Percentiles rank a stretch among this genome's conserved stretches.
Conservation (phyloP, 1,284 basidiomycete species). For the Marasmius fiardii region DNA sequence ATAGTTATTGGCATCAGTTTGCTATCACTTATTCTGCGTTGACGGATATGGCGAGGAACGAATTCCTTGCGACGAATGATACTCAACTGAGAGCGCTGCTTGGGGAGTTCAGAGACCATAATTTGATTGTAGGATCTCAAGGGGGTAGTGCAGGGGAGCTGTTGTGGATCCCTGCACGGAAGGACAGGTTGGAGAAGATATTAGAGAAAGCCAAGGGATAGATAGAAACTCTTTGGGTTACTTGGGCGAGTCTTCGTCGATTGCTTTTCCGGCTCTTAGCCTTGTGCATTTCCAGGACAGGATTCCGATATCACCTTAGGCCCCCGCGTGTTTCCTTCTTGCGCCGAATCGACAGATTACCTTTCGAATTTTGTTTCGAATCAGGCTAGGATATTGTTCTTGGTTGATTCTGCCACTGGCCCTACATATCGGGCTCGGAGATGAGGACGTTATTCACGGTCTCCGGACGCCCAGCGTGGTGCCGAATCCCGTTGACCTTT, state of each 20-base stretch:
- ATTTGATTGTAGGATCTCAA: slow-evolving; percentile 60
- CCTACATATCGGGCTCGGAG: too few species aligned
- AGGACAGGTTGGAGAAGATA: slow-evolving; percentile 54
- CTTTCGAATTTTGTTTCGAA: too few species aligned
- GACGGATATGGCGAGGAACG: slow-evolving; percentile 65
- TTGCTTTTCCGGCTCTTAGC: background rate
- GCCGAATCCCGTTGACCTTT: too few species aligned
- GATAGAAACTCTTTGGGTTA: background rate
- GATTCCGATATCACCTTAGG: too few species aligned
- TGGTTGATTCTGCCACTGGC: too few species aligned
- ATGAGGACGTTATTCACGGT: too few species aligned
- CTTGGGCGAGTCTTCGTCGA: background rate
- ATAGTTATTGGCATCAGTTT: slow-evolving; percentile 36
- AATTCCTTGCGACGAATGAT: slow-evolving; percentile 86
- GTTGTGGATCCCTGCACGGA: slow-evolving; percentile 82
- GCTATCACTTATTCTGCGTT: slow-evolving; percentile 64
- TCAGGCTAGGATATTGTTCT: too few species aligned
- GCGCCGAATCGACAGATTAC: too few species aligned
- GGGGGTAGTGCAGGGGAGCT: slow-evolving; percentile 48
- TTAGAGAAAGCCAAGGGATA: slow-evolving; percentile 20
- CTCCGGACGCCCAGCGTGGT: too few species aligned
- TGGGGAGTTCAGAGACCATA: slow-evolving; percentile 89
- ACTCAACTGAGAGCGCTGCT: slow-evolving; percentile 78
- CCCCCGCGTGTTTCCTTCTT: too few species aligned
- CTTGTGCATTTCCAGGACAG: too few species aligned